Evolutionary conservation across 2,329 filamentous ascomycete species (phyloP).

Genomic region (Coniochaeta sp.): DNA sequence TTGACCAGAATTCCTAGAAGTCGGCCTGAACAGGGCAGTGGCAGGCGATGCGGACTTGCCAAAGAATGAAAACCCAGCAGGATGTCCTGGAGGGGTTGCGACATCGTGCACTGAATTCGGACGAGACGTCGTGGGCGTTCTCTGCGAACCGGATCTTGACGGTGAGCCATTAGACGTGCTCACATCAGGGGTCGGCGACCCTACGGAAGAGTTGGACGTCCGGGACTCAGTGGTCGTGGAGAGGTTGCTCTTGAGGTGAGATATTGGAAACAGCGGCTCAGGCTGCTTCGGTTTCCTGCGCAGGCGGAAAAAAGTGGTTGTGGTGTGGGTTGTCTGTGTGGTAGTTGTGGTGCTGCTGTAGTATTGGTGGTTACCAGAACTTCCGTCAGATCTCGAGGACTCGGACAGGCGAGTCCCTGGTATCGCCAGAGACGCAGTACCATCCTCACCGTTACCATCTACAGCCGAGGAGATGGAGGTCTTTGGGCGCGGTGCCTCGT

Average conservation of each 20-base stretch:
- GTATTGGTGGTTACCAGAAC: conserved; percentile 58
- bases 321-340: conserved; percentile 55
- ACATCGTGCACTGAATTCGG: conserved; percentile 15
- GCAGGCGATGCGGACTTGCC: conserved; percentile 29
- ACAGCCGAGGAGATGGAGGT: conserved; percentile 27
- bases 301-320: conserved; percentile 73
- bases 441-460: conserved; percentile 50
- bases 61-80: conserved; percentile 15
- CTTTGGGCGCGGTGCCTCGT: conserved; percentile 49
- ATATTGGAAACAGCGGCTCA: conserved; percentile 74
- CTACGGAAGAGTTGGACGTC: conserved; percentile 36
- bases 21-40: conserved; percentile 40
- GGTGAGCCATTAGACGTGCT: conserved; percentile 7
- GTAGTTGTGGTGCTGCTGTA: conserved; percentile 53
- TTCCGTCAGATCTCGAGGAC: conserved; percentile 84
- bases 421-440: conserved; percentile 53
- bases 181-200: conserved; percentile 23
- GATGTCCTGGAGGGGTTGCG: conserved; percentile 24
- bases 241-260: conserved; percentile 61
- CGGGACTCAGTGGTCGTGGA: conserved; percentile 21
- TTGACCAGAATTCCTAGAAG: conserved; percentile 46
- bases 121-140: conserved; percentile 22
- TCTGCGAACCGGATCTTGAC: conserved; percentile 11
- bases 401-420: conserved; percentile 66
- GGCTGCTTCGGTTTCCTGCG: conserved; percentile 68